Conservation (phyloP, 306 rosid species). For the Citrullus amarus region DNA sequence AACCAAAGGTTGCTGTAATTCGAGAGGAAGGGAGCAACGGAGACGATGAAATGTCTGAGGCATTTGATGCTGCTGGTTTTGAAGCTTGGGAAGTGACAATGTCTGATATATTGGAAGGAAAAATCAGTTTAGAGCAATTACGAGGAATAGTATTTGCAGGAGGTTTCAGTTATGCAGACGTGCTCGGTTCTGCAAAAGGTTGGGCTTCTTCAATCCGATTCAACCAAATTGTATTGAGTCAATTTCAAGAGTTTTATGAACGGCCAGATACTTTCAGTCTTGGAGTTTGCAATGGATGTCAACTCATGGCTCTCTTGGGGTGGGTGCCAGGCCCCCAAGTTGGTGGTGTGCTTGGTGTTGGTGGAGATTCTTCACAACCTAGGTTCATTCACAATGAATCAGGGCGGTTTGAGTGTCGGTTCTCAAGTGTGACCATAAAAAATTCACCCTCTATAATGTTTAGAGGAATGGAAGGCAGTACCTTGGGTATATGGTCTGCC, state of each 20-base stretch:
- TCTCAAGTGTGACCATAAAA: conserved; percentile 60
- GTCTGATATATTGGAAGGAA: conserved; percentile 72
- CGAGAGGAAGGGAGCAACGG: conserved; percentile 98
- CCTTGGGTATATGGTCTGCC: no score
- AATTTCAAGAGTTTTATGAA: conserved; percentile 74
- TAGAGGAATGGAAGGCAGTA: no score
- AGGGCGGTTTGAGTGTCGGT: conserved; percentile 84
- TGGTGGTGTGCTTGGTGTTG: conserved; percentile 70
- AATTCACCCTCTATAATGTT: conserved; percentile 59
- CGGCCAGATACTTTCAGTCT: conserved; percentile 80
- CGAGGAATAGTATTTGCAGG: conserved; percentile 71
- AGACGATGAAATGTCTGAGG: conserved; percentile 86
- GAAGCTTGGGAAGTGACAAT: conserved; percentile 84
- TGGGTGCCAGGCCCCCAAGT: conserved; percentile 87
- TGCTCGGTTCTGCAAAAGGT: conserved; percentile 88
- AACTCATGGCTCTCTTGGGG: conserved; percentile 87
- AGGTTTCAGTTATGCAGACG: conserved; percentile 90
- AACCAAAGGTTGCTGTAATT: conserved; percentile 78
- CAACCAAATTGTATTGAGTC: conserved; percentile 49
- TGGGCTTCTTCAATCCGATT: conserved; percentile 80
- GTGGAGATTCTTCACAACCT: conserved; percentile 83
- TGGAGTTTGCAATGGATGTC: conserved; percentile 93
- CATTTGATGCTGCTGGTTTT: conserved; percentile 66
- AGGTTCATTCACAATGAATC: conserved; percentile 85
- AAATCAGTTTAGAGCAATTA: conserved; percentile 44